These are phyloP conservation scores for Dryadomyces quercus-mongolicae DNA, from an alignment of 2,329 filamentous ascomycete genomes.

Conservation along the genomic window DNA sequence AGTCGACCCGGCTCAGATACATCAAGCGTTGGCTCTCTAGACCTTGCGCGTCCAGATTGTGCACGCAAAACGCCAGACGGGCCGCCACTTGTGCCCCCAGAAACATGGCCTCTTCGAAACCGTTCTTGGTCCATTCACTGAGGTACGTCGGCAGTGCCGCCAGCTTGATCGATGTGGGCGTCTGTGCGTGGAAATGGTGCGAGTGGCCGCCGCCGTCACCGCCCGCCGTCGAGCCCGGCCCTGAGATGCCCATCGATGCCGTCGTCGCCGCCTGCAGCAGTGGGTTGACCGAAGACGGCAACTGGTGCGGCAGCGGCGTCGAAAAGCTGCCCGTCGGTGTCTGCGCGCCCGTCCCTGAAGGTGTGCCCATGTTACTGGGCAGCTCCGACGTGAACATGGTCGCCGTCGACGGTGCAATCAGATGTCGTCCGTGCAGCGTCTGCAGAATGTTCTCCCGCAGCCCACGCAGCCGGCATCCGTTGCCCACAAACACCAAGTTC, in stretches of 20 bases:
- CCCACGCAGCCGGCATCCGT: conserved; percentile 60
- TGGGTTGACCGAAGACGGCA: conserved; percentile 60
- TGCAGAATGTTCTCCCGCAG: conserved; percentile 82
- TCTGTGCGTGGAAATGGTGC: conserved; percentile 52
- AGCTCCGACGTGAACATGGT: conserved; percentile 97
- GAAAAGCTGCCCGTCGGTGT: conserved; percentile 61
- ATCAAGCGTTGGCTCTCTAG: conserved; percentile 41
- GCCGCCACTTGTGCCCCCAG: conserved; percentile 79
- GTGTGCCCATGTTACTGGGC: conserved; percentile 85
- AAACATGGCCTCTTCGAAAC: conserved; percentile 73
- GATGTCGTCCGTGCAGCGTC: conserved; percentile 68
- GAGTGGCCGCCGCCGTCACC: conserved; percentile 24
- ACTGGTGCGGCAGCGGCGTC: conserved; percentile 43
- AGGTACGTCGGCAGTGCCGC: conserved; percentile 74
- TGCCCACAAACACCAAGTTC: conserved; percentile 80
- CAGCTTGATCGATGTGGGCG: conserved; percentile 73
- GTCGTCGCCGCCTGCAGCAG: conserved; percentile 53
- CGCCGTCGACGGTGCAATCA: conserved; percentile 82
- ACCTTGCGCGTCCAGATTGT: conserved; percentile 41
- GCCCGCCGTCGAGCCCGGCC: conserved; percentile 26
- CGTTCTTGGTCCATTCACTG: conserved; percentile 76
- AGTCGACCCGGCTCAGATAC: conserved; percentile 46
- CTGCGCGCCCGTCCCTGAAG: conserved; percentile 78
- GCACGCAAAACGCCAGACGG: conserved; percentile 44
- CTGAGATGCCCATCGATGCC: conserved; percentile 28